Conservation (phyloP, 2,329 filamentous ascomycete species). For the Colletotrichum truncatum region DNA sequence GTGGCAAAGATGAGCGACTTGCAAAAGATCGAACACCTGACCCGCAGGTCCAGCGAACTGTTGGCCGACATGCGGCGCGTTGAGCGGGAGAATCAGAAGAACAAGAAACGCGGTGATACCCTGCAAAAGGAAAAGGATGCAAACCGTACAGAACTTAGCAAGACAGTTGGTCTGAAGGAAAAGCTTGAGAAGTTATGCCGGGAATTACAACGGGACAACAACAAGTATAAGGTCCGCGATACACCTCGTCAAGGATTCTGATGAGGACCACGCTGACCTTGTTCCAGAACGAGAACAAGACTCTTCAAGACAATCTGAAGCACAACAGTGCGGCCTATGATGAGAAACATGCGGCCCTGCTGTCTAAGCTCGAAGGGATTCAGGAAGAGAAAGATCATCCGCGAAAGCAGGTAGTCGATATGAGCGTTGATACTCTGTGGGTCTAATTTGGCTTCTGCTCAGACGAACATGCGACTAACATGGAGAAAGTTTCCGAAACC, state of each 20-base stretch:
- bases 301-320: slow-evolving; percentile 85
- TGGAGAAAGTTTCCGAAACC: slow-evolving; percentile 77
- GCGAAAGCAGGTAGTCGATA: slow-evolving; percentile 81
- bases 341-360: slow-evolving; percentile 80
- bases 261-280: slow-evolving; percentile 7
- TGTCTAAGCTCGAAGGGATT: slow-evolving; percentile 87
- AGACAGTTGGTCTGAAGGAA: slow-evolving; percentile 90
- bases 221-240: slow-evolving; percentile 86
- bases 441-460: not conserved
- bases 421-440: slow-evolving; percentile 74
- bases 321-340: slow-evolving; percentile 85
- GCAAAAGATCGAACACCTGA: slow-evolving; percentile 89
- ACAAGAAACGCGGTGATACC: slow-evolving; percentile 93
- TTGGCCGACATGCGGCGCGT: slow-evolving; percentile 94
- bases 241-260: slow-evolving; percentile 17
- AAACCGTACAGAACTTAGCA: slow-evolving; percentile 86
- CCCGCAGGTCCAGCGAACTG: slow-evolving; percentile 90
- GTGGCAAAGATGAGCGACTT: slow-evolving; percentile 92
- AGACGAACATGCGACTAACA: slow-evolving; percentile 36
- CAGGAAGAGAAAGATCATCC: slow-evolving; percentile 88
- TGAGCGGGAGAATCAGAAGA: slow-evolving; percentile 93
- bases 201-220: slow-evolving; percentile 96
- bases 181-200: slow-evolving; percentile 96
- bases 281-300: slow-evolving; percentile 87
- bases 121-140: slow-evolving; percentile 97